phyloP scores from a whole-genome alignment of 2,329 filamentous ascomycete genomes.

The Juglanconis sp. region DNA sequence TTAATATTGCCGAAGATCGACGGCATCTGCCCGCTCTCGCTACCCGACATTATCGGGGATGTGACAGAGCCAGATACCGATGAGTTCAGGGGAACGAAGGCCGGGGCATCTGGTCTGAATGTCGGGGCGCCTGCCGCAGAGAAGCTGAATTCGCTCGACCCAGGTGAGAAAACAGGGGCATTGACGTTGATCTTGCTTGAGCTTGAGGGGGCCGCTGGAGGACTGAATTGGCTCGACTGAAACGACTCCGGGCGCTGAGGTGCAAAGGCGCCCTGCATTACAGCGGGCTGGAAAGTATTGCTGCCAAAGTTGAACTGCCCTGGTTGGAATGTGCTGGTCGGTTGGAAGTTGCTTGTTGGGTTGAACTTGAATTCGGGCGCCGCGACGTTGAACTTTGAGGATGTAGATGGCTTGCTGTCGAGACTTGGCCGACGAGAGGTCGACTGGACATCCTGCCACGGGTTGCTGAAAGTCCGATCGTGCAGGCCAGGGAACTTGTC shows the following conservation, averaged over 20 bases:
- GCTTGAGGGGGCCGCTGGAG: conserved; percentile 33
- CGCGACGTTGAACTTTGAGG: conserved; percentile 76
- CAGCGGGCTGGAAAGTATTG: conserved; percentile 45
- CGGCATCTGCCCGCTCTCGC: conserved; percentile 39
- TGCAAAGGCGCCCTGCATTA: conserved; percentile 39
- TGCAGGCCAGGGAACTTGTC: conserved; percentile 47
- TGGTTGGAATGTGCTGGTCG: conserved; percentile 48
- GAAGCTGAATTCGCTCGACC: conserved; percentile 64
- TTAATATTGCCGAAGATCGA: conserved; percentile 71
- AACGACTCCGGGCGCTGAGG: conserved; percentile 33
- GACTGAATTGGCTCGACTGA: conserved; percentile 39
- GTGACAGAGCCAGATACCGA: conserved; percentile 43
- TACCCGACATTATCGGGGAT: conserved; percentile 42
- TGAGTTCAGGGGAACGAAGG: conserved; percentile 64
- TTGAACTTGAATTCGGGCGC: conserved; percentile 87
- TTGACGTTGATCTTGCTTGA: conserved; percentile 63
- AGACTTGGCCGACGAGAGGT: conserved; percentile 51
- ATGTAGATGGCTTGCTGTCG: conserved; percentile 66
- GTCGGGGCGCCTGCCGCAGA: conserved; percentile 58
- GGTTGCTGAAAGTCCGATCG: conserved; percentile 58
- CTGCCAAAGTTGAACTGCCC: conserved; percentile 48
- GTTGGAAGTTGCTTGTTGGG: conserved; percentile 49
- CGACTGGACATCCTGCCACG: conserved; percentile 55
- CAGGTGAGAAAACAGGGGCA: conserved; percentile 69
- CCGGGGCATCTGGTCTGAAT: conserved; percentile 73